Evolutionary conservation across 495 filamentous ascomycete species (phyloP), one percentile per base, ranked within the genome.

Genomic region (Terfezia claveryi): DNA sequence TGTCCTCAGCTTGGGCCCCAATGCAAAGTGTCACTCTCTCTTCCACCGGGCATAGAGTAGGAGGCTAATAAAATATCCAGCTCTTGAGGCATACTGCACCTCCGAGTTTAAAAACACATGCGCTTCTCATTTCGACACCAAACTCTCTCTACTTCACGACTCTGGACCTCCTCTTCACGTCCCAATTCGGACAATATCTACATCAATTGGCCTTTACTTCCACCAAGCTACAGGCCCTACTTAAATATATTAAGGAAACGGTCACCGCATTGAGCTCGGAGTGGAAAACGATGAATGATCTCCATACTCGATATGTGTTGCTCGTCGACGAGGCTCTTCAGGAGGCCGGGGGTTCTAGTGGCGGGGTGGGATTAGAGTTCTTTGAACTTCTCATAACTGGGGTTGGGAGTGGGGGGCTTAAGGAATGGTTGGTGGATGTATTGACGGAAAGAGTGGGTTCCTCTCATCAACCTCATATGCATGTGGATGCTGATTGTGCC

Each of bases 361-460:
- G 75, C 49, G 72, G 75, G 59, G 80, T 92, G 52, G 75, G 83
- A 1, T 79, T 85, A 51, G 84, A 82, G 14, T 67, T 89, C 36
- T 94, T 85, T 66, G 87, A 96, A 64, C 73, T 92, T 1, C 83
- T 87, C 10, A 78, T 83, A 8, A 94, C 87, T 8, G 88, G 88
- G 0, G 74, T 88, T 66, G 87, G 84, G 20, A 81, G 80, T 59
- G 74, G 78, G 20, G 73, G 76, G 23, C 71, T 95, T 53, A 78
- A 76, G 61, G 91, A 96, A 64, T 98, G 93, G 78, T 68, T 98
- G 2, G 77, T 88, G 6, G 89, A 95, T 68, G 81, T 83, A 58
- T 68, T 98, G 32, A 78, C 78, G 32, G 91, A 95, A 60, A 74
- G 85, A 61, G 87, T 91, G 74, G 57, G 74, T 62, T 12, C 27